phyloP scores from a whole-genome alignment of 345 rosid species.

The Melaleuca quinquenervia region DNA sequence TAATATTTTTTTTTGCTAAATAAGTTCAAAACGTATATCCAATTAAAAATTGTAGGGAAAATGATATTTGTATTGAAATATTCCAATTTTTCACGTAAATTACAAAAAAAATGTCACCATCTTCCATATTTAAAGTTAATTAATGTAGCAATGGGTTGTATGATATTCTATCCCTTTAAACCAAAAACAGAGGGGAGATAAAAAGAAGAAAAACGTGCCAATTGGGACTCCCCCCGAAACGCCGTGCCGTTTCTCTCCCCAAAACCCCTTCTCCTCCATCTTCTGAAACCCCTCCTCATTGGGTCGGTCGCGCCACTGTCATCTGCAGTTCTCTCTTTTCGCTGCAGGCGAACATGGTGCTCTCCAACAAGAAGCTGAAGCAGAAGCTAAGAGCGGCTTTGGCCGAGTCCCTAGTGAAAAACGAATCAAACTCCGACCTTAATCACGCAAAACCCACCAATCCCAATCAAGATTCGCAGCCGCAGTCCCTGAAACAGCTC shows the following conservation, averaged over 20 bases:
- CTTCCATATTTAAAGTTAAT: background rate
- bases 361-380: slow-evolving; percentile 91
- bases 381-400: slow-evolving; percentile 51
- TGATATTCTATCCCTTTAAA: background rate
- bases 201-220: background rate
- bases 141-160: background rate
- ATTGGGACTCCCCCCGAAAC: background rate
- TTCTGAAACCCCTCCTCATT: background rate
- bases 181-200: background rate
- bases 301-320: background rate
- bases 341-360: slow-evolving; percentile 32
- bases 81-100: background rate
- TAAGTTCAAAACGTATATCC: background rate
- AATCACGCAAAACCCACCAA: background rate
- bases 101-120: background rate
- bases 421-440: slow-evolving; percentile 2
- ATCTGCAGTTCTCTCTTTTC: background rate
- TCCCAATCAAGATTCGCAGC: slow-evolving; percentile 12
- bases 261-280: background rate
- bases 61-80: background rate
- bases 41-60: background rate
- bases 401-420: slow-evolving; percentile 18
- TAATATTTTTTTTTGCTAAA: background rate
- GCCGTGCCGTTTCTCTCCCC: background rate
- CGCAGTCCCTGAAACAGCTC: slow-evolving; percentile 40